Evolutionary conservation across 331 rosid species (phyloP), one percentile per base, ranked within the genome.

Genomic region (Malus hybrid): DNA sequence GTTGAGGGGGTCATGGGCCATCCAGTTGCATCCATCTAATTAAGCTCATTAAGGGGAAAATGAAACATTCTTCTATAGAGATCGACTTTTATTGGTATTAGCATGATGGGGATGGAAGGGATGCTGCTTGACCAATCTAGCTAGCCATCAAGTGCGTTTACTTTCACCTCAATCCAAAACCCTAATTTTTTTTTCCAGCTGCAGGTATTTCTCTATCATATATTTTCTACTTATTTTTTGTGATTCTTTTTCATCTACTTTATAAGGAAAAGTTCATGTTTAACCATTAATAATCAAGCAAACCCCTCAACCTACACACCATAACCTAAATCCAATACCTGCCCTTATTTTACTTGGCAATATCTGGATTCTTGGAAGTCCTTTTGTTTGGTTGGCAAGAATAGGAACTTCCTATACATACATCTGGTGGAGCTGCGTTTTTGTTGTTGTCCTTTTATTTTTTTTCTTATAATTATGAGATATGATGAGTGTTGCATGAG

Each of bases 1-100:
- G 34, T 63, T 70, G 79, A 68, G 78, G 56, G 48, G 81, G 82
- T 32, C 36, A 28, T 72, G 87, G 93, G 85, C 87, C 91, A 83
- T 85, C 79, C 89, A 90, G 88, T 79, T 86, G 96, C 86, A 76
- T 77, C 87, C 87, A 88, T 88, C 89, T 72, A 42, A 42, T 42
- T 42, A 87, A 4, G 84, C 76, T 79, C 86, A 88, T 86, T 85
- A 54, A 87, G 83, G 79, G 76, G 88, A 83, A 84, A 93, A 86
- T 71, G 90, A 90, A 86, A 88, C 93, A 86, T 86, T 88, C 92
- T 85, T 81, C 83, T 54, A 18, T 42, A 42, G 29, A 65, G 67
- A 79, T 42, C 14, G 79, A 87, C 86, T 86, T 83, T 83, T 55
- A 59, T 32, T 74, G 70, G 77, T 71, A 75, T 74, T 78, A 81